Evolutionary conservation across 2,329 filamentous ascomycete genomes (phyloP), one percentile per base, ranked within the genome.

Genomic region (Rasamsonia emersonii): DNA sequence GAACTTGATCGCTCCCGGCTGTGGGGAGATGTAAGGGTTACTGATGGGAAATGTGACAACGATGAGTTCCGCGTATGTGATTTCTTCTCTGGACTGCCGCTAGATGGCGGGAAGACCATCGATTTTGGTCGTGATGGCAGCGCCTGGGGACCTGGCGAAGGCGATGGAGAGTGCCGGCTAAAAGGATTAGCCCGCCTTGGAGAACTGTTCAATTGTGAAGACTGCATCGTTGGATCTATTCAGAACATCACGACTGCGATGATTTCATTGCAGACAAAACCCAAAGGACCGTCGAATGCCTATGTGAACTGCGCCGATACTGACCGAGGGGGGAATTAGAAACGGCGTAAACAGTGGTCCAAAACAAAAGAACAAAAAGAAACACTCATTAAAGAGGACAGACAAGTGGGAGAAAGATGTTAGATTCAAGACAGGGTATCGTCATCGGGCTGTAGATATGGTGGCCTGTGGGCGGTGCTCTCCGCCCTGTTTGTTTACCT

Each of bases 171-270:
- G 43, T 60, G 76, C 52, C 85, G 75, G 38, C 72, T 70, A 55
- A 94, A 93, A 10, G 84, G 82, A 62, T 85, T 89, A 54, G 77
- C 82, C 50, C 86, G 79, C 67, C 79, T 83, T 55, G 80, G 74
- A 46, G 79, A 75, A 58, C 75, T 73, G 57, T 70, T 75, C 48
- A 70, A 65, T 41, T 71, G 65, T 56, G 71, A 70, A 34, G 62
- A 65, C 51, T 68, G 67, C 70, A 75, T 76, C 43, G 30, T 41
- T 43, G 39, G 34, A 43, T 35, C 37, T 34, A 18, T 36, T 18
- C 24, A 32, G 25, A 30, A 29, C 37, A 40, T 40, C 28, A 35
- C 33, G 35, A 26, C 20, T 38, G 32, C 13, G 24, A 21, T 24
- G 33, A 27, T 18, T 11, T 36, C 28, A 33, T 35, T 32, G 33